Conservation (phyloP, 345 rosid species). For the Arabis hirsuta region DNA sequence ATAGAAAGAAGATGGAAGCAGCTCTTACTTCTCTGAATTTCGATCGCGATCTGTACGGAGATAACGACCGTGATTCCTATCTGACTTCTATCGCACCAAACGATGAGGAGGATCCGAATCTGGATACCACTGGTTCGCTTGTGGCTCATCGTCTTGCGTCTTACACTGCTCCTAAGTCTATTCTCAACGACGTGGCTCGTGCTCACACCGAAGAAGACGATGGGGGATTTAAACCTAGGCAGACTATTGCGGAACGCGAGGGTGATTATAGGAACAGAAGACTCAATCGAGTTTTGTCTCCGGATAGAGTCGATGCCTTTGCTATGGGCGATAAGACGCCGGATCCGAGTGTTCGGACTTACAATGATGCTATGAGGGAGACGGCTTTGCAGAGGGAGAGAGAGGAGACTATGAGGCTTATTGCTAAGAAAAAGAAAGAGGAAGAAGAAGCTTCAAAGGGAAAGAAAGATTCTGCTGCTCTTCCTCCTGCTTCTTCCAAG, state of each 20-base stretch:
- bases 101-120: conserved; percentile 76
- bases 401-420: conserved; percentile 61
- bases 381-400: conserved; percentile 63
- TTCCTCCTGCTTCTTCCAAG: conserved; percentile 53
- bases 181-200: conserved; percentile 78
- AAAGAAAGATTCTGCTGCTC: conserved; percentile 48
- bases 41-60: conserved; percentile 86
- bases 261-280: conserved; percentile 91
- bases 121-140: conserved; percentile 66
- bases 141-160: conserved; percentile 82
- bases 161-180: conserved; percentile 87
- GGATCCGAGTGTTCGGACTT: conserved; percentile 74
- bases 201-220: conserved; percentile 61
- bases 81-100: conserved; percentile 76
- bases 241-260: conserved; percentile 85
- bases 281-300: conserved; percentile 81
- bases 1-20: conserved; percentile 69
- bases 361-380: conserved; percentile 88
- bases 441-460: conserved; percentile 73
- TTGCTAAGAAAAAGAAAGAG: conserved; percentile 75
- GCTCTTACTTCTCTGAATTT: conserved; percentile 72
- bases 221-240: conserved; percentile 65
- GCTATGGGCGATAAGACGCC: conserved; percentile 95
- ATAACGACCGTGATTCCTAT: conserved; percentile 65
- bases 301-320: conserved; percentile 90